These are phyloP conservation scores for Cryphonectria radicalis DNA, from an alignment of 2,329 filamentous ascomycete species.

Conservation along the genomic window DNA sequence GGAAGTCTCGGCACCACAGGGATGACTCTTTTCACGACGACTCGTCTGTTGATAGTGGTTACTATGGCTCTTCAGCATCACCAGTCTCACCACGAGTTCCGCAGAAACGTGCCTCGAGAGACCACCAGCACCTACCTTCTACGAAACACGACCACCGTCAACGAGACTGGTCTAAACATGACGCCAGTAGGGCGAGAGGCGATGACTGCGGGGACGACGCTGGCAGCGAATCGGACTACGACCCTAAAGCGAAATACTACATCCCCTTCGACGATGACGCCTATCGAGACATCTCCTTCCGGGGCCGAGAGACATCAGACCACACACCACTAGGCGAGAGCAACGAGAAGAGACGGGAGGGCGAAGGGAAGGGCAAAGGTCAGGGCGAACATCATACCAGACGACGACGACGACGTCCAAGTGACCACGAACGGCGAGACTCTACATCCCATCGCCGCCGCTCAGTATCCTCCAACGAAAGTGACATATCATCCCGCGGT, in stretches of 20 bases:
- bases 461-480: conserved; percentile 5
- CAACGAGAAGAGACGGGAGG: background rate
- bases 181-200: conserved; percentile 3
- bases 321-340: background rate
- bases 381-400: background rate
- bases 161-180: background rate
- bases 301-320: background rate
- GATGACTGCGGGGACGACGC: conserved; percentile 1
- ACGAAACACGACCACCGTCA: background rate
- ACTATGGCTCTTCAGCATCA: conserved; percentile 24
- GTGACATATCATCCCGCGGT: conserved; percentile 1
- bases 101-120: background rate
- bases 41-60: conserved; percentile 26
- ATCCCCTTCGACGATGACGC: conserved; percentile 22
- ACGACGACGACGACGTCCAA: background rate
- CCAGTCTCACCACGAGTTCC: conserved; percentile 18
- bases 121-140: conserved; percentile 12
- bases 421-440: conserved; percentile 3
- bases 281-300: conserved; percentile 21
- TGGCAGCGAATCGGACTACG: conserved; percentile 25
- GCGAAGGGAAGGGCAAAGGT: background rate
- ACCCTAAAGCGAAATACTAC: conserved; percentile 28
- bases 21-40: conserved; percentile 9
- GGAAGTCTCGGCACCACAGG: background rate
- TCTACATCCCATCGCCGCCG: conserved; percentile 1